phyloP scores from a whole-genome alignment of 495 filamentous ascomycete species.

The Penicillium maclennaniae region DNA sequence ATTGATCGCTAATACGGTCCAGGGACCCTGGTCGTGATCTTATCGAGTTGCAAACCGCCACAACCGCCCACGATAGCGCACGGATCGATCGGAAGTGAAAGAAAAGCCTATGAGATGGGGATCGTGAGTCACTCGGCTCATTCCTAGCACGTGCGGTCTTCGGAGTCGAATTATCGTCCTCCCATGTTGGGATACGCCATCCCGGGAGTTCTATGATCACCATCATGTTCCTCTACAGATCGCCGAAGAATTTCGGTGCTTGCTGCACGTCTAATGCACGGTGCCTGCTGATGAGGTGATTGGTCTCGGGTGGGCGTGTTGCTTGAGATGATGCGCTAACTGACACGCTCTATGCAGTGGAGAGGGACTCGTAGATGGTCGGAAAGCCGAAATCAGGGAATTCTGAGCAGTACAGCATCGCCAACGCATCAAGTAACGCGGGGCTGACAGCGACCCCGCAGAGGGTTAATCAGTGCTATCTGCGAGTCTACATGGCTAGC shows the following conservation, averaged over 20 bases:
- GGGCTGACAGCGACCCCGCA: conserved; percentile 23
- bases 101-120: neutral
- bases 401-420: conserved; percentile 19
- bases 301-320: neutral
- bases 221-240: neutral
- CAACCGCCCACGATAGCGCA: conserved; percentile 20
- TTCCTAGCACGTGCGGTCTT: neutral
- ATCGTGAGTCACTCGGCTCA: neutral
- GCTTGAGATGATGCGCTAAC: neutral
- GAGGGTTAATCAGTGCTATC: neutral
- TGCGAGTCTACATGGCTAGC: neutral
- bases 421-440: conserved; percentile 31
- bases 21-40: neutral
- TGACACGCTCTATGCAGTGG: neutral
- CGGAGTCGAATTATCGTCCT: neutral
- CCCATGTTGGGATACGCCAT: neutral
- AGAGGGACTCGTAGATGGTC: neutral
- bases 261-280: neutral
- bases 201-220: neutral
- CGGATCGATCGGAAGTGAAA: conserved; percentile 13
- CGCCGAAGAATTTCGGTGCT: neutral
- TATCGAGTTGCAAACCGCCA: conserved; percentile 12
- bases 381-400: conserved; percentile 18
- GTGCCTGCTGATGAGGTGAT: neutral
- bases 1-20: conserved; percentile 12